phyloP scores from a whole-genome alignment of 192 early-diverging fungal genomes.

The Podila horticola region DNA sequence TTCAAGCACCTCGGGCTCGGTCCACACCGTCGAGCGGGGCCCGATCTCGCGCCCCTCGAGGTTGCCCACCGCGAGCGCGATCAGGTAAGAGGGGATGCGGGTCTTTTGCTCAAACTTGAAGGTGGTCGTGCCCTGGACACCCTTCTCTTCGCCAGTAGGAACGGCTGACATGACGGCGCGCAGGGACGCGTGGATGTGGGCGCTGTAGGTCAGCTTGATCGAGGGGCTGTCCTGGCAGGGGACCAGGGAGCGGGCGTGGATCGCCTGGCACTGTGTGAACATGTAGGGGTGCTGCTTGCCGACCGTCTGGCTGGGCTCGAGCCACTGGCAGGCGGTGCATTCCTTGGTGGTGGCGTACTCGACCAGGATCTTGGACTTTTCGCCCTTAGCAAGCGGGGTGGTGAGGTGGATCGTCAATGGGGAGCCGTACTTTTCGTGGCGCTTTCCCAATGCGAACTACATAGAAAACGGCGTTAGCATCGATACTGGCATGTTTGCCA shows the following conservation, averaged over 20 bases:
- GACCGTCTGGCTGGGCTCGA: conserved; percentile 92
- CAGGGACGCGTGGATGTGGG: conserved; percentile 81
- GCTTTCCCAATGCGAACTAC: conserved; percentile 58
- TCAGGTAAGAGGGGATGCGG: conserved; percentile 93
- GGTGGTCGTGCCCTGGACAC: conserved; percentile 59
- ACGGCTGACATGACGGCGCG: conserved; percentile 96
- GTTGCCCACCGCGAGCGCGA: conserved; percentile 96
- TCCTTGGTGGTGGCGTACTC: conserved; percentile 82
- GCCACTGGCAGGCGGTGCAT: conserved; percentile 93
- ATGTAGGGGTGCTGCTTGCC: conserved; percentile 95
- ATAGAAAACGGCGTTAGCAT: no score
- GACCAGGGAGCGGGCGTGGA: conserved; percentile 91
- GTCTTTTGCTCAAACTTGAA: conserved; percentile 89
- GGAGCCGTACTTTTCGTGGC: conserved; percentile 77
- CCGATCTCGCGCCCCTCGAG: conserved; percentile 83
- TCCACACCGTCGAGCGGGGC: conserved; percentile 94
- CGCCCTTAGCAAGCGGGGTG: conserved; percentile 51
- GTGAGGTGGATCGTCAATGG: conserved; percentile 72
- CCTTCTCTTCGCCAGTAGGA: conserved; percentile 65
- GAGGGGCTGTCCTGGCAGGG: conserved; percentile 92
- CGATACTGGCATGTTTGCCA: no score
- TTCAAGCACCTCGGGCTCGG: conserved; percentile 91
- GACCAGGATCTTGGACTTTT: conserved; percentile 68
- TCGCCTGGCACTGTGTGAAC: conserved; percentile 97
- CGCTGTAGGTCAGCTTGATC: conserved; percentile 90